Evolutionary conservation across 2,329 filamentous ascomycete species (phyloP).

Genomic region (Aschersonia sp.): DNA sequence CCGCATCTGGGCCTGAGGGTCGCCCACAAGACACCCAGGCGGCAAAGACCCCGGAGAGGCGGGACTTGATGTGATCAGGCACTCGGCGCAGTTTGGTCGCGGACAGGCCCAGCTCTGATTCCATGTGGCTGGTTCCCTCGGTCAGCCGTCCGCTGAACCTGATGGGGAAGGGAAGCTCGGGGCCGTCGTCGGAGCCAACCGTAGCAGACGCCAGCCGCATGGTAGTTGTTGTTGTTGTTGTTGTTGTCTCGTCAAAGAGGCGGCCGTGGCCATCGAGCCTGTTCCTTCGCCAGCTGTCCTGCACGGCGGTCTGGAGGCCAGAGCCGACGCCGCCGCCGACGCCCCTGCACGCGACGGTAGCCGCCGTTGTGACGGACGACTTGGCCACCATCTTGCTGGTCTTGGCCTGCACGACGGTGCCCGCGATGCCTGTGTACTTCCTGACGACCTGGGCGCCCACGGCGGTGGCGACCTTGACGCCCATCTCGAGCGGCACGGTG

Average conservation of each 20-base stretch:
- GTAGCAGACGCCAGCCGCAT: slow-evolving; percentile 11
- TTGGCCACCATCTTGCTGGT: slow-evolving; percentile 22
- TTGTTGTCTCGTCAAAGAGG: slow-evolving; percentile 14
- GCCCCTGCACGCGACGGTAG: slow-evolving; percentile 20
- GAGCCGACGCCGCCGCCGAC: slow-evolving; percentile 14
- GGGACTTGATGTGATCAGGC: slow-evolving; percentile 34
- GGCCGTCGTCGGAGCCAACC: slow-evolving; percentile 35
- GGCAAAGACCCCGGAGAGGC: slow-evolving; percentile 47
- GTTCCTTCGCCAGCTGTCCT: slow-evolving; percentile 21
- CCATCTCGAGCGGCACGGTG: slow-evolving; percentile 52
- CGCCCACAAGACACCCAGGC: slow-evolving; percentile 41
- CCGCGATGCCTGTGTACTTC: slow-evolving; percentile 23
- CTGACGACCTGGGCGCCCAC: slow-evolving; percentile 30
- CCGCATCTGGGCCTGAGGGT: slow-evolving; percentile 11
- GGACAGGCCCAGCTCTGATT: slow-evolving; percentile 28
- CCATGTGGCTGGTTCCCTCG: slow-evolving; percentile 25
- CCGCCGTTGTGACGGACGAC: slow-evolving; percentile 21
- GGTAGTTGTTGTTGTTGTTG: slow-evolving; percentile 19
- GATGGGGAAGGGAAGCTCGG: slow-evolving; percentile 37
- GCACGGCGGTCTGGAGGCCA: slow-evolving; percentile 10
- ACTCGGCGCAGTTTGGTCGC: slow-evolving; percentile 39
- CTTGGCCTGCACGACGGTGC: slow-evolving; percentile 23
- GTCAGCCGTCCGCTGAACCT: slow-evolving; percentile 33
- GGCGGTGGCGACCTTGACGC: slow-evolving; percentile 39
- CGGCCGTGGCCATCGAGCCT: slow-evolving; percentile 21